These are phyloP conservation scores for Cichorium intybus DNA, from an alignment of 140 eudicot species.

Conservation along the genomic window DNA sequence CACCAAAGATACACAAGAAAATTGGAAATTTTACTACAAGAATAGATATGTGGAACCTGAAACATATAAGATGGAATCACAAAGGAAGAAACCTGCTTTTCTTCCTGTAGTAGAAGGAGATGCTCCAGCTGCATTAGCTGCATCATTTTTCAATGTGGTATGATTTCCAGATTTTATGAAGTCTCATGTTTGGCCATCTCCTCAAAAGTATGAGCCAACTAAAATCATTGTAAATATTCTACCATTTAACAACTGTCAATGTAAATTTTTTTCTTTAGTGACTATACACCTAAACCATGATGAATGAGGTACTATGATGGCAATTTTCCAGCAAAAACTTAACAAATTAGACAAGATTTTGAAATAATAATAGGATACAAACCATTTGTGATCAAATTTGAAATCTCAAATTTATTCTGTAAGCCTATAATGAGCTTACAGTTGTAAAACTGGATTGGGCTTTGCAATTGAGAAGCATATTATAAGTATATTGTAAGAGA, in stretches of 20 bases:
- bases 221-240: no score
- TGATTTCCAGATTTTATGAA: not conserved
- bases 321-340: not conserved
- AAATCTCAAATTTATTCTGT: no score
- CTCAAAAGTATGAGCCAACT: not conserved
- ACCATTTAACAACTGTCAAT: not conserved
- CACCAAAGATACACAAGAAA: constrained; percentile 12
- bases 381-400: no score
- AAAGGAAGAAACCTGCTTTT: constrained; percentile 26
- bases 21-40: constrained; percentile 29
- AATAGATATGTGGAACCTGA: constrained; percentile 36
- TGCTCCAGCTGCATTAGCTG: constrained; percentile 23
- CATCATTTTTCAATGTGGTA: constrained; percentile 28
- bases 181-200: not conserved
- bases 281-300: not conserved
- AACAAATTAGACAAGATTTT: not conserved
- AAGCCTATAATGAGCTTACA: no score
- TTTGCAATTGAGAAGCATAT: no score
- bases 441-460: no score
- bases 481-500: no score
- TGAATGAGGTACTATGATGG: not conserved
- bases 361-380: not conserved
- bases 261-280: not conserved
- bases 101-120: constrained; percentile 38
- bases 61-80: constrained; percentile 31